phyloP scores from a whole-genome alignment of 306 rosid genomes.

The Acacia crassicarpa region DNA sequence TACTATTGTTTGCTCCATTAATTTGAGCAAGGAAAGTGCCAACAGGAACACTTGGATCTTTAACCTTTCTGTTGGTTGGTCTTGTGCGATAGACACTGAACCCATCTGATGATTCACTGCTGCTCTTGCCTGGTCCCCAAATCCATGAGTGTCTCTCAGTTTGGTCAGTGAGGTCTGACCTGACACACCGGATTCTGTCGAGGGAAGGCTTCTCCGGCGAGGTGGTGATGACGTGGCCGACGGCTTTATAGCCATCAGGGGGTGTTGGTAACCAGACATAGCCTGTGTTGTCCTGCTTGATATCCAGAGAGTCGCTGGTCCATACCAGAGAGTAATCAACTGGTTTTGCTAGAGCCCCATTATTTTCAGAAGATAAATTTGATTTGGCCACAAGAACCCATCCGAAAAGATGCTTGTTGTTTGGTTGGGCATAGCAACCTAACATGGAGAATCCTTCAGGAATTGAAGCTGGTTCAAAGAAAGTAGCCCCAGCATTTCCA shows the following conservation, averaged over 20 bases:
- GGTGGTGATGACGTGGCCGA: constrained; percentile 61
- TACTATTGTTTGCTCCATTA: constrained; percentile 23
- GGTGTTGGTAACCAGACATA: constrained; percentile 76
- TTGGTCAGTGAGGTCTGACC: constrained; percentile 57
- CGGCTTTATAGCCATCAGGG: constrained; percentile 59
- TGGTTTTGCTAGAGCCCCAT: constrained; percentile 46
- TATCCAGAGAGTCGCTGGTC: constrained; percentile 44
- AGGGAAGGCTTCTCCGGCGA: constrained; percentile 59
- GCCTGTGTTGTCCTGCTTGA: constrained; percentile 50
- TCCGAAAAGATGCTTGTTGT: constrained; percentile 63
- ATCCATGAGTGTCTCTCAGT: constrained; percentile 47
- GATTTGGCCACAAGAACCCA: constrained; percentile 65
- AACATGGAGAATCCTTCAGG: constrained; percentile 63
- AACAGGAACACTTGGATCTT: constrained; percentile 54
- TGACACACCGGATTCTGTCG: constrained; percentile 62
- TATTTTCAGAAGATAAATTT: constrained; percentile 18
- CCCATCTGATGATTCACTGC: background rate
- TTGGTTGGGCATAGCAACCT: constrained; percentile 64
- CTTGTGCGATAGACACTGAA: constrained; percentile 47
- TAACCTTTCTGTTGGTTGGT: constrained; percentile 50
- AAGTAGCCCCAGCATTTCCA: constrained; percentile 58
- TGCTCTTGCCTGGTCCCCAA: constrained; percentile 48
- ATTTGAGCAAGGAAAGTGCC: constrained; percentile 63
- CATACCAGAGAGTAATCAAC: constrained; percentile 62
- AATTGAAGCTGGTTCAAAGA: constrained; percentile 65